Conservation (phyloP, 352 stramenopile species). For the Globisporangium rhizosaccharum region DNA sequence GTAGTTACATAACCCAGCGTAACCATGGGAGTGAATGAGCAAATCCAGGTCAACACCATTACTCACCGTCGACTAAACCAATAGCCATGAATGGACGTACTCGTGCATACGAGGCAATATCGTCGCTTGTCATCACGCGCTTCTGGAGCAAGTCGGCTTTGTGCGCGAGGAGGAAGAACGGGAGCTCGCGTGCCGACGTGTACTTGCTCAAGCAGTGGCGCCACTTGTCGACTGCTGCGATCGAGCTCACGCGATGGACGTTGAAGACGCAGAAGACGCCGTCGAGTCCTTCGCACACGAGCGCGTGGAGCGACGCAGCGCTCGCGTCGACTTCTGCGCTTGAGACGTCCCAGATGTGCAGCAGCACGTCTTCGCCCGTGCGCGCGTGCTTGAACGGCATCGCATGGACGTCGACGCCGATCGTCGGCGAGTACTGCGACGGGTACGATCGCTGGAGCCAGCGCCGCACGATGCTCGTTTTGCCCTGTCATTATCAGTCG, state of each 20-base stretch:
- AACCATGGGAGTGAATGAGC: no score
- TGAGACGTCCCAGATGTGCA: constrained; percentile 77
- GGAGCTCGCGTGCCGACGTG: constrained; percentile 66
- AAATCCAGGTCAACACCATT: no score
- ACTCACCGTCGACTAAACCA: background rate
- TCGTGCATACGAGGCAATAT: constrained; percentile 74
- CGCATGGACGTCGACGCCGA: constrained; percentile 71
- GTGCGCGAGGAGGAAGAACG: constrained; percentile 77
- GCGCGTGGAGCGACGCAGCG: constrained; percentile 55
- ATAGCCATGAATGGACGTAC: constrained; percentile 12
- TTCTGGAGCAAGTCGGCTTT: constrained; percentile 84
- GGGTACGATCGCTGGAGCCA: constrained; percentile 74
- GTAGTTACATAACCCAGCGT: no score
- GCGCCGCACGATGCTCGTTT: constrained; percentile 74
- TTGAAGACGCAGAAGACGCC: constrained; percentile 88
- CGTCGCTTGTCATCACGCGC: constrained; percentile 80
- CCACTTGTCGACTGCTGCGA: constrained; percentile 83
- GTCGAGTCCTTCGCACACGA: constrained; percentile 74
- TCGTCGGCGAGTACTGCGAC: constrained; percentile 63
- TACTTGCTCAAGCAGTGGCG: constrained; percentile 64
- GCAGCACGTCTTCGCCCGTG: constrained; percentile 30
- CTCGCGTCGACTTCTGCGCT: constrained; percentile 63
- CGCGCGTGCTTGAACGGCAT: constrained; percentile 36
- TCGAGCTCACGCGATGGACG: constrained; percentile 82
- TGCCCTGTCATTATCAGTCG: constrained; percentile 31